Evolutionary conservation across 805 yeast genomes (phyloP), one percentile per base, ranked within the genome.

Genomic region (Diddensiella santjacobensis): DNA sequence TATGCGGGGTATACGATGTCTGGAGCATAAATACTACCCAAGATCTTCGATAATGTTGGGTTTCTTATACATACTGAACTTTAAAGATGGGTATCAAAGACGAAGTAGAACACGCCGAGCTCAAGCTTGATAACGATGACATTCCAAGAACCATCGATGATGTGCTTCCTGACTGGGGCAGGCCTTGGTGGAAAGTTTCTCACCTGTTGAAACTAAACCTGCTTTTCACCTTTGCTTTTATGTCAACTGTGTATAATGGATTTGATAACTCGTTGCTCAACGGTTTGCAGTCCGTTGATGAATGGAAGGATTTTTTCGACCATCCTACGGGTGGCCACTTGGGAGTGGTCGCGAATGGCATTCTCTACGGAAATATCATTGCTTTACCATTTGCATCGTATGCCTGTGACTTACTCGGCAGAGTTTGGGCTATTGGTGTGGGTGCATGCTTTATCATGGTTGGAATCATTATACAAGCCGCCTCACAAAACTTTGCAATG

Each of bases 311-410:
- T 3, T 51, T 36, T 29, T 48, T 50, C 42, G 35, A 48, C 22
- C 23, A 35, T 39, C 50, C 54, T 31, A 41, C 33, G 22, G 52
- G 54, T 2, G 44, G 42, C 11, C 40, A 29, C 15, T 50, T 47
- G 15, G 50, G 52, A 13, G 43, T 29, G 18, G 24, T 49, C 5
- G 19, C 15, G 15, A 15, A 47, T 18, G 47, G 22, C 40, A 45
- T 47, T 15, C 29, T 31, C 35, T 40, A 58, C n/a, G 41, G 41
- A 39, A 81, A 87, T 67, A 78, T 83, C 71, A 71, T 76, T 54
- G 88, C 89, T 54, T 84, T 88, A 3, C 60, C 83, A 24, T 70
- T 77, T 42, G 80, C 79, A n/a, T 72, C 83, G 64, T 70, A 70
- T 49, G 64, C 71, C 51, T 88, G 87, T 65, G 87, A 81, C 54